These are phyloP conservation scores for Xylaria sp. DNA, from an alignment of 2,329 filamentous ascomycete genomes.

Conservation along the genomic window DNA sequence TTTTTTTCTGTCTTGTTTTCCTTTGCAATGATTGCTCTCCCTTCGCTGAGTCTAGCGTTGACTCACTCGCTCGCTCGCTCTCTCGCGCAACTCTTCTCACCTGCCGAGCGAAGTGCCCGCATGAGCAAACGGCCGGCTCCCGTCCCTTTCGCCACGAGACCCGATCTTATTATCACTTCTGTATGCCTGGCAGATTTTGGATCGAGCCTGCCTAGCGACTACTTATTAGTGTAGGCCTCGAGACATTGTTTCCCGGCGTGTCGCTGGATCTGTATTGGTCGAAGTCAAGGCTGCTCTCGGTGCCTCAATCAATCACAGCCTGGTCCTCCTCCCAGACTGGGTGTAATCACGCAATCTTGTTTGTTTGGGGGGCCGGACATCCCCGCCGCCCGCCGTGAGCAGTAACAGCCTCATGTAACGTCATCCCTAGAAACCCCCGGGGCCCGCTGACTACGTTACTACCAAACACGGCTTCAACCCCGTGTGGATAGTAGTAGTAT, in stretches of 20 bases:
- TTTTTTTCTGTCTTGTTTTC: slow-evolving; percentile 5
- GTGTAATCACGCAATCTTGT: slow-evolving; percentile 12
- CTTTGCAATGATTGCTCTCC: background rate
- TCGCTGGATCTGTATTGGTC: background rate
- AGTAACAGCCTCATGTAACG: slow-evolving; percentile 35
- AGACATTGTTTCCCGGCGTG: background rate
- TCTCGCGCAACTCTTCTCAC: too few relatives aligned
- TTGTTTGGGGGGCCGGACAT: slow-evolving; percentile 13
- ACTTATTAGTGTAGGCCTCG: slow-evolving; percentile 18
- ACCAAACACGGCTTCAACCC: slow-evolving; percentile 3
- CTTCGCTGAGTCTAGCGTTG: slow-evolving; percentile 31
- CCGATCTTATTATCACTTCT: background rate
- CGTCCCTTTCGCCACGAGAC: background rate
- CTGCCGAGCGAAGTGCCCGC: background rate
- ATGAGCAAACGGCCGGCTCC: background rate
- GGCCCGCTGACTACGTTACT: slow-evolving; percentile 7
- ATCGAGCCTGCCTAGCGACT: background rate
- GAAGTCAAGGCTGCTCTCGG: background rate
- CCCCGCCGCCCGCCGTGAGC: slow-evolving; percentile 19
- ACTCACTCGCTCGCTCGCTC: slow-evolving; percentile 33
- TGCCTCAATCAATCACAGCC: slow-evolving; percentile 5
- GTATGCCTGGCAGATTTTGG: slow-evolving; percentile 1
- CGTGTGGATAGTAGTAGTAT: slow-evolving; percentile 1
- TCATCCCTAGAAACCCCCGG: slow-evolving; percentile 9
- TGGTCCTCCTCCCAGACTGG: background rate